phyloP scores from a whole-genome alignment of 768 basidiomycete genomes.

The Lactarius indigo region DNA sequence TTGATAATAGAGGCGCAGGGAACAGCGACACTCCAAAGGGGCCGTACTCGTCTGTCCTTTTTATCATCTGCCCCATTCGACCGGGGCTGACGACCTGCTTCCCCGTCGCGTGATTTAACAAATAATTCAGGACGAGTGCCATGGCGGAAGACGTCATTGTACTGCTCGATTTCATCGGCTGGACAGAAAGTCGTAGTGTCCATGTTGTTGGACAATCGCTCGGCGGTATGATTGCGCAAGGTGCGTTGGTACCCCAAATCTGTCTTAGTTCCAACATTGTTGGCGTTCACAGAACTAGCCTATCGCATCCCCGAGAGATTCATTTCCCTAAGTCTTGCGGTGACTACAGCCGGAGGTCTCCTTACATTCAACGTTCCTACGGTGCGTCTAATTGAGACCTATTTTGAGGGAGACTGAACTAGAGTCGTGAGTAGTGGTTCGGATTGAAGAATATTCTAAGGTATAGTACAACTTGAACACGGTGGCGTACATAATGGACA shows the following conservation, averaged over 20 bases:
- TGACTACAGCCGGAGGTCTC: constrained; percentile 65
- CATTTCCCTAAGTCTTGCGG: constrained; percentile 58
- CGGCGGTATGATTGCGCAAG: constrained; percentile 84
- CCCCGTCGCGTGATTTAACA: too few species aligned
- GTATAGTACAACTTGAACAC: neutral
- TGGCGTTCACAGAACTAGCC: constrained; percentile 53
- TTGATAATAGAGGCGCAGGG: constrained; percentile 85
- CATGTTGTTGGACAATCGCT: constrained; percentile 74
- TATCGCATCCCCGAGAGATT: constrained; percentile 62
- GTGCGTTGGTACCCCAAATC: constrained; percentile 33
- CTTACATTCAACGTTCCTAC: constrained; percentile 61
- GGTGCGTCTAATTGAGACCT: constrained; percentile 37
- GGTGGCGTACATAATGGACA: neutral
- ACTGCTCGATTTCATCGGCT: constrained; percentile 67
- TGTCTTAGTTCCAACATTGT: neutral
- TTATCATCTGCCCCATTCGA: constrained; percentile 10
- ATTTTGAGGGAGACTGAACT: neutral
- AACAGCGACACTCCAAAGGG: constrained; percentile 68
- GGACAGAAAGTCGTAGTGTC: constrained; percentile 58
- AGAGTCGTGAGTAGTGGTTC: constrained; percentile 22
- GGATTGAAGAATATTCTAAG: constrained; percentile 18
- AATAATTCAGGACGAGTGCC: constrained; percentile 50
- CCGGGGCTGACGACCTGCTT: neutral
- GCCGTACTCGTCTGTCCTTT: constrained; percentile 62
- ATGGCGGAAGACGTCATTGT: constrained; percentile 76